Evolutionary conservation across 345 rosid species (phyloP), one percentile per base, ranked within the genome.

Genomic region (Ricinus communis): DNA sequence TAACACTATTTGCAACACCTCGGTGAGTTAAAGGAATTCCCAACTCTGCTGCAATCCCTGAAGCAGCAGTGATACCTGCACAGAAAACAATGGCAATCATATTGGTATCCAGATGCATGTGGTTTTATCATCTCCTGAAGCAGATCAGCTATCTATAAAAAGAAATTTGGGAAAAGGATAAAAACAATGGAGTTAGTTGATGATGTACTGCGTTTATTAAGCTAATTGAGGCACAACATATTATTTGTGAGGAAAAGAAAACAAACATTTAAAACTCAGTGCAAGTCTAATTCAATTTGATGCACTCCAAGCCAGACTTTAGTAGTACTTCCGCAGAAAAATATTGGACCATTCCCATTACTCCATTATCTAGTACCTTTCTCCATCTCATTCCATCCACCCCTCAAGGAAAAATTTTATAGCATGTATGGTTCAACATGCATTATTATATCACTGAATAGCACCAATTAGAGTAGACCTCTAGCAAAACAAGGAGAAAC

Each of bases 21-120:
- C 98, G 77, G 71, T 95, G 99, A 25, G 99, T 95, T 75, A 95
- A 83, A 19, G 99, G 99, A 76, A 95, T 84, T 56, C 99, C 98
- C 22, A 92, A 79, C 81, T 92, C 99, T 33, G 99, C 98, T 53
- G 97, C 86, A 73, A 95, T 95, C 62, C 98, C 99, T 0, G 99
- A 95, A 27, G 98, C 99, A 0, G 99, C 97, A 36, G 99, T 95
- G 21, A 95, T 95, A 65, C 98, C 97, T 90, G 84, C 71, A 83
- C 62, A 72, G 58, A 68, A 74, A 74, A 28, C 18, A 70, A 70
- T 22, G 59, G 16, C 19, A 46, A 70, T 50, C 50, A 64, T 19
- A 71, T 68, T 8, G 56, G n/a, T 10, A 40, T 11, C 30, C 60
- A 6, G 0, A 16, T 21, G n/a, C n/a, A 5, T 3, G 25, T 7